phyloP scores from a whole-genome alignment of 768 basidiomycete genomes.

The Nevesoporus exiguus region DNA sequence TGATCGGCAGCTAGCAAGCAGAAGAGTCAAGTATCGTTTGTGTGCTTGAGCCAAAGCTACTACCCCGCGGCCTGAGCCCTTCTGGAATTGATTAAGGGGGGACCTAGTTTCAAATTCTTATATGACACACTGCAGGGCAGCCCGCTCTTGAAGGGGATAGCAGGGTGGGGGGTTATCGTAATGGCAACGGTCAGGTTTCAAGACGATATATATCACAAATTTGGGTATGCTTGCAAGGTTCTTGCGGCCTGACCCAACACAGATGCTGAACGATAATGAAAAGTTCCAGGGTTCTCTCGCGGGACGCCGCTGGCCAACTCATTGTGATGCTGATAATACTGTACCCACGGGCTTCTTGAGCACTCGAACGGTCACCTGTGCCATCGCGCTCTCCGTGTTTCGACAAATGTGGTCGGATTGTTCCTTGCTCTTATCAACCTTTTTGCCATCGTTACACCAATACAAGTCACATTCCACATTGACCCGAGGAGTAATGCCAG shows the following conservation, averaged over 20 bases:
- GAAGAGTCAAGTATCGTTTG: background rate
- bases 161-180: conserved; percentile 6
- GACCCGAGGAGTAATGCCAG: conserved; percentile 7
- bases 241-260: background rate
- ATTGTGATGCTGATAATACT: background rate
- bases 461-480: background rate
- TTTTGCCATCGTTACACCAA: background rate
- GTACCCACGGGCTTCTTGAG: background rate
- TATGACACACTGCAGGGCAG: conserved; percentile 4
- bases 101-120: background rate
- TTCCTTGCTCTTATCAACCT: background rate
- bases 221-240: background rate
- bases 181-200: conserved; percentile 13
- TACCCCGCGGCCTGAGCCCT: background rate
- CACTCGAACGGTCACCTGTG: background rate
- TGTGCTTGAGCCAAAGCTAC: background rate
- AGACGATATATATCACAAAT: background rate
- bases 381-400: conserved; percentile 10
- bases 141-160: background rate
- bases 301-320: background rate
- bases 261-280: conserved; percentile 6
- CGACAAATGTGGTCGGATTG: background rate
- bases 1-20: background rate
- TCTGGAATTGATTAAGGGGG: background rate
- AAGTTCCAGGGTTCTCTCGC: background rate